Conservation (phyloP, 2,329 filamentous ascomycete species). For the Diaporthe ilicicola region DNA sequence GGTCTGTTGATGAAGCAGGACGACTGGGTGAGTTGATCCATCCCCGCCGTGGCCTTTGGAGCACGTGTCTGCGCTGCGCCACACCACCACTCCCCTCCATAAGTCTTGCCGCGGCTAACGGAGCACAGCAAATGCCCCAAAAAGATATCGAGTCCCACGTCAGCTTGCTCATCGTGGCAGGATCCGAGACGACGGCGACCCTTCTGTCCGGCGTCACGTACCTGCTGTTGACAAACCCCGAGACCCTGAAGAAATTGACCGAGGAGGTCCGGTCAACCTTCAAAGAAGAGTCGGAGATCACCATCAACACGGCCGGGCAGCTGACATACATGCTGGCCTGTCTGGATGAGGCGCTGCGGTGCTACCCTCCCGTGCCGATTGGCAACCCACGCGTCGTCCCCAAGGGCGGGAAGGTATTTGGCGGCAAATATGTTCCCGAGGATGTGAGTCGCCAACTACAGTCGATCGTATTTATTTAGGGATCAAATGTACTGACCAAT, state of each 20-base stretch:
- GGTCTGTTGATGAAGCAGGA: slow-evolving; percentile 22
- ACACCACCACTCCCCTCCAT: no score
- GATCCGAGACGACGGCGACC: slow-evolving; percentile 33
- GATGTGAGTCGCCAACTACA: not conserved
- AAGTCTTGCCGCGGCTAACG: not conserved
- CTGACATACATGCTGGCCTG: slow-evolving; percentile 47
- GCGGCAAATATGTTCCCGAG: slow-evolving; percentile 28
- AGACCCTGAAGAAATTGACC: slow-evolving; percentile 39
- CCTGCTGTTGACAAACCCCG: slow-evolving; percentile 37
- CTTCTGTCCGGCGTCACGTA: slow-evolving; percentile 29
- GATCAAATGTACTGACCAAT: not conserved
- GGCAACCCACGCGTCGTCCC: slow-evolving; percentile 26
- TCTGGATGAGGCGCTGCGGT: slow-evolving; percentile 49
- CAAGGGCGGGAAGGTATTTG: slow-evolving; percentile 24
- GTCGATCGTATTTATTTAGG: not conserved
- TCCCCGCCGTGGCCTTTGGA: not conserved
- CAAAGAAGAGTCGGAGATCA: slow-evolving; percentile 43
- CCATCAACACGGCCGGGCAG: slow-evolving; percentile 37
- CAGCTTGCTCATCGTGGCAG: slow-evolving; percentile 26
- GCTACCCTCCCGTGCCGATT: slow-evolving; percentile 42
- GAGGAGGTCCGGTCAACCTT: slow-evolving; percentile 47
- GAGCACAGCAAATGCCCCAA: not conserved
- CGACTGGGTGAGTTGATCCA: slow-evolving; percentile 8
- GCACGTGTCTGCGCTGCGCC: not conserved
- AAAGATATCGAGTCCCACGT: not conserved